phyloP scores from a whole-genome alignment of 2,329 filamentous ascomycete species.

The Coleophoma cylindrospora region DNA sequence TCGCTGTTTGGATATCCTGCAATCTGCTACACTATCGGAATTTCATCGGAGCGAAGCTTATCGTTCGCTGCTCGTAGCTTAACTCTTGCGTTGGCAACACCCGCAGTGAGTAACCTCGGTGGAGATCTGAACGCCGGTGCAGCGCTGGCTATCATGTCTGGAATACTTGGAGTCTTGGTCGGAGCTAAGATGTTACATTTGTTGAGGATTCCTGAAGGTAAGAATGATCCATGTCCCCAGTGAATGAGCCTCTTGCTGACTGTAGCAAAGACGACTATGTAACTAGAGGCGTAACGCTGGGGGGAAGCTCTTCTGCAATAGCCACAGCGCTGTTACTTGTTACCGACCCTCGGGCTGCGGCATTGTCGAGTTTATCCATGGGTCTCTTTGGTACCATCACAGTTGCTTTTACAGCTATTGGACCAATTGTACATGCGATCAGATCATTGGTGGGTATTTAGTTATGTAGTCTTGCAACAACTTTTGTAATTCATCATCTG shows the following conservation, averaged over 20 bases:
- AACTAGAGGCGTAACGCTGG: conserved; percentile 56
- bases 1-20: conserved; percentile 54
- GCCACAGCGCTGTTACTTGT: conserved; percentile 51
- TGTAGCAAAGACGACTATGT: conserved; percentile 50
- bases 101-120: conserved; percentile 49
- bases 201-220: conserved; percentile 49
- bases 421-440: conserved; percentile 43
- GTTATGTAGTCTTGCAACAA: conserved; percentile 1
- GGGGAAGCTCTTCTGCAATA: conserved; percentile 55
- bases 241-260: neutral
- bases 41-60: conserved; percentile 43
- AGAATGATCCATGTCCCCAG: conserved; percentile 4
- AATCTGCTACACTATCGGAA: conserved; percentile 49
- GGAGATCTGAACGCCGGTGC: conserved; percentile 52
- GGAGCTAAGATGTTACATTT: conserved; percentile 41
- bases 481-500: conserved; percentile 1
- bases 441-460: conserved; percentile 40
- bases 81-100: conserved; percentile 55
- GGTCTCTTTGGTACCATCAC: conserved; percentile 55
- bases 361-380: conserved; percentile 56
- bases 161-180: conserved; percentile 53
- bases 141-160: conserved; percentile 53
- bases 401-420: conserved; percentile 52
- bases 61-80: conserved; percentile 52
- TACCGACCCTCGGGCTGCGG: conserved; percentile 53